A percentile compares a stretch with the other conserved stretches of the same genome.
Conservation (phyloP, 192 early-diverging fungal species). For the Fimicolochytrium jonesii region DNA sequence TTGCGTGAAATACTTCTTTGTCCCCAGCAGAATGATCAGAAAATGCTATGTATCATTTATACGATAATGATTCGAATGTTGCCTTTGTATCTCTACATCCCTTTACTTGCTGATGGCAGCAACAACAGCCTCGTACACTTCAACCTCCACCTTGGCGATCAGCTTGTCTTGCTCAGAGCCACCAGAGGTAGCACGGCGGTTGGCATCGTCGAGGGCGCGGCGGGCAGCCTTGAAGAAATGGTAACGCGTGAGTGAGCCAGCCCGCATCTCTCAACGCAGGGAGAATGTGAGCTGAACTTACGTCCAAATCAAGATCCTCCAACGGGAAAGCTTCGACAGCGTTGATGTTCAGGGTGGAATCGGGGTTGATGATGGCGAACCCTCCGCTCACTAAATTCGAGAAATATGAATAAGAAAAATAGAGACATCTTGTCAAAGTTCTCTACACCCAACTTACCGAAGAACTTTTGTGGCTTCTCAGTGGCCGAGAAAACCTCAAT, state of each 20-base stretch:
- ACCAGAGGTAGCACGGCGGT: conserved; percentile 55
- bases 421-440: background rate
- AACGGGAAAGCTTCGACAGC: conserved; percentile 90
- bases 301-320: conserved; percentile 81
- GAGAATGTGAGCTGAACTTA: no score
- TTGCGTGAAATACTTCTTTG: no score
- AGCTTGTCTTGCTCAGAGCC: conserved; percentile 72
- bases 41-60: no score
- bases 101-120: conserved; percentile 46
- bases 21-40: no score
- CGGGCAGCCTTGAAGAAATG: conserved; percentile 55
- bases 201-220: conserved; percentile 75
- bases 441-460: conserved; percentile 60
- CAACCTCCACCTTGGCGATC: conserved; percentile 79
- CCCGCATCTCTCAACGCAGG: no score
- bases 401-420: conserved; percentile 4
- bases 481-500: conserved; percentile 75
- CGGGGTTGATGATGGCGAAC: conserved; percentile 94
- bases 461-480: conserved; percentile 81
- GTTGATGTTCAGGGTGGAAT: conserved; percentile 95
- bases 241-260: background rate
- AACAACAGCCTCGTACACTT: conserved; percentile 84
- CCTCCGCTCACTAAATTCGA: conserved; percentile 75
- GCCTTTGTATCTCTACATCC: no score
- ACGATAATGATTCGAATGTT: no score